Base-by-base conservation (phyloP, 2,329 filamentous ascomycete species). In the Trichoderma cornu-damae region DNA sequence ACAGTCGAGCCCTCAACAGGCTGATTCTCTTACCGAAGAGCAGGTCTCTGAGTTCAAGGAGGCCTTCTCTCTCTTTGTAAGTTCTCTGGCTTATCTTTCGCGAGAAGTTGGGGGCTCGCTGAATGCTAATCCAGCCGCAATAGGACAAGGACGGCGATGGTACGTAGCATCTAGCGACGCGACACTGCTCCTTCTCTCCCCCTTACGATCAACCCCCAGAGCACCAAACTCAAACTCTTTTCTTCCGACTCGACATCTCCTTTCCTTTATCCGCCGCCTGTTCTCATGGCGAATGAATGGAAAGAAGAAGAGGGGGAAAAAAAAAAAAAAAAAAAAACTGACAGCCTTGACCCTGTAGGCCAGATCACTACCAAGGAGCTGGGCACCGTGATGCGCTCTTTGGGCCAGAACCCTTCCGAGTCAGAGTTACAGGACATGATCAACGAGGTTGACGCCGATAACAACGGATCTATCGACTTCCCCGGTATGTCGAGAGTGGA, bases 21-120 rank as follows among this genome's bases (percentile, higher is more conserved):
- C 93, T 75, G 94, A 99, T 76, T 93, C 93, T 76, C 88, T 99
- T 72, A 97, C 94, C 69, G 94, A 99, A 84, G 94, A 99, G 81
- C 94, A 99, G 85, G 94, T 99, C 75, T 97, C 94, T 74, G 94
- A 99, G 82, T 99, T 97, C 84, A 99, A 97, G 89, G 94, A 99
- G 82, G 94, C 94, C 57, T 99, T 99, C 81, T 99, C 94, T 75
- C 90, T 99, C 66, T 99, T 99, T 78, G 94, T 99, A 87, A 87
- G 94, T 22, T n/a, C 44, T 20, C 43, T 42, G 6, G 4, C 32
- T 43, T 3, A 4, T 49, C 18, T 42, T 6, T 24, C 11, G 43
- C 20, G 6, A 47, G 24, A 35, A 49, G 20, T 16, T 14, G 16
- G 26, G 9, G 34, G 28, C 22, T 12, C 4, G 37, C 34, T 46